Percentiles rank a stretch among this genome's conserved stretches.
phyloP scores from a whole-genome alignment of 1,284 basidiomycete species.

The Apiotrichum sp. region DNA sequence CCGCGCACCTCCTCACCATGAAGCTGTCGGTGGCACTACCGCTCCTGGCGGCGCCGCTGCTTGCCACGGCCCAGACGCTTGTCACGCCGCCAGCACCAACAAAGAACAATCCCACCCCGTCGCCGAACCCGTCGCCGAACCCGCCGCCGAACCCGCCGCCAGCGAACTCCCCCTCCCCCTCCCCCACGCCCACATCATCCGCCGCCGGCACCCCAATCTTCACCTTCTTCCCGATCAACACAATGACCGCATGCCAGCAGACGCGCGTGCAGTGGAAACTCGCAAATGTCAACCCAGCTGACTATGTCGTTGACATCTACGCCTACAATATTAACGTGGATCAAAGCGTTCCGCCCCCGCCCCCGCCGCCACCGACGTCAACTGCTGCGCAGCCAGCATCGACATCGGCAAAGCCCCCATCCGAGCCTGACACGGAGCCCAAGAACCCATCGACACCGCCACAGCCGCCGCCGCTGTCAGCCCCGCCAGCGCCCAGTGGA shows the following conservation, averaged over 20 bases:
- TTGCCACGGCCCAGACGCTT: not conserved
- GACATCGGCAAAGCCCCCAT: not conserved
- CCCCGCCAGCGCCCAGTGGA: not conserved
- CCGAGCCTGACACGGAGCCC: not conserved
- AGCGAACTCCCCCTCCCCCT: not conserved
- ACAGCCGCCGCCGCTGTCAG: too few relatives aligned
- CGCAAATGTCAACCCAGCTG: not conserved
- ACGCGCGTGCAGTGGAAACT: not conserved
- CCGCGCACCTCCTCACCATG: too few relatives aligned
- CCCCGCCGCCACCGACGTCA: not conserved
- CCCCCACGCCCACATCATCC: not conserved
- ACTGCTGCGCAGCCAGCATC: not conserved
- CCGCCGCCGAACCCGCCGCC: not conserved
- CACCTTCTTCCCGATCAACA: conserved; percentile 7
- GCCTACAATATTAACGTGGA: conserved; percentile 24
- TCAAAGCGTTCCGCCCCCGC: conserved; percentile 2
- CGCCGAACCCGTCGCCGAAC: not conserved
- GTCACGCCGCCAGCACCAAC: not conserved
- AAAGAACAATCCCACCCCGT: not conserved
- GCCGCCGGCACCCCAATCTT: too few relatives aligned
- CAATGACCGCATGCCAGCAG: conserved; percentile 19
- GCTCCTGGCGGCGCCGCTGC: not conserved
- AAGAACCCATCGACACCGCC: not conserved
- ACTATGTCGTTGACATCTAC: conserved; percentile 25
- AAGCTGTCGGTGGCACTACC: not conserved